Percentiles rank a stretch among this genome's conserved stretches.
These are phyloP conservation scores for Pichia norvegensis DNA, from an alignment of 1,139 yeast genomes.

Conservation along the genomic window DNA sequence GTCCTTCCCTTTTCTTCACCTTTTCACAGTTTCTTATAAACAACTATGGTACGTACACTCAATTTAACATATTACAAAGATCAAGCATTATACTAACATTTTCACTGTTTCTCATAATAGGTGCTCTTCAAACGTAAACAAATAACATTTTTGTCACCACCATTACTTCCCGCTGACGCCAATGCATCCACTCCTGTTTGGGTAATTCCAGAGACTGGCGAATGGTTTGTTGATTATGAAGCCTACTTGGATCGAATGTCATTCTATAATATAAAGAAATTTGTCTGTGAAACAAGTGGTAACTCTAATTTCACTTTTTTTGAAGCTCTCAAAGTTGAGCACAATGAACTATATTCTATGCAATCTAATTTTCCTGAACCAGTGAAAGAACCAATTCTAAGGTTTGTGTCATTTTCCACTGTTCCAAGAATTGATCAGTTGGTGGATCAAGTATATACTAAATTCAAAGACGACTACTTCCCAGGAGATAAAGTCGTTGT, in stretches of 20 bases:
- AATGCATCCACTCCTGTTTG: conserved; percentile 51
- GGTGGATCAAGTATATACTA: conserved; percentile 74
- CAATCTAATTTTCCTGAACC: conserved; percentile 86
- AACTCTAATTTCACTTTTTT: conserved; percentile 85
- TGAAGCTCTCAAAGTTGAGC: conserved; percentile 79
- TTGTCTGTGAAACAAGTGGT: conserved; percentile 94
- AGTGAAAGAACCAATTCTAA: conserved; percentile 79
- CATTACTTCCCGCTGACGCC: conserved; percentile 46
- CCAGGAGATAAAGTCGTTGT: conserved; percentile 84
- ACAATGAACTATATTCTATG: conserved; percentile 57
- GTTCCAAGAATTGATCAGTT: conserved; percentile 79
- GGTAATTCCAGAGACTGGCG: conserved; percentile 76
- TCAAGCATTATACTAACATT: not conserved
- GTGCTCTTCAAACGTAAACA: conserved; percentile 69
- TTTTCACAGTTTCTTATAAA: not conserved
- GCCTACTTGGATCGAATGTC: conserved; percentile 65
- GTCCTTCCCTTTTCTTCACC: not conserved
- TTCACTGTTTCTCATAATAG: conserved; percentile 26
- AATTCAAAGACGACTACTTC: conserved; percentile 75
- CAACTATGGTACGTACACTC: not conserved
- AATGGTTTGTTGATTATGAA: conserved; percentile 75
- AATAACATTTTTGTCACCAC: conserved; percentile 51
- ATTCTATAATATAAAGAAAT: conserved; percentile 65
- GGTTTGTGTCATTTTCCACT: conserved; percentile 75
- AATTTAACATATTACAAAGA: not conserved